Base-by-base conservation (phyloP, 257 asterid genomes). In the Fraxinus americana region DNA sequence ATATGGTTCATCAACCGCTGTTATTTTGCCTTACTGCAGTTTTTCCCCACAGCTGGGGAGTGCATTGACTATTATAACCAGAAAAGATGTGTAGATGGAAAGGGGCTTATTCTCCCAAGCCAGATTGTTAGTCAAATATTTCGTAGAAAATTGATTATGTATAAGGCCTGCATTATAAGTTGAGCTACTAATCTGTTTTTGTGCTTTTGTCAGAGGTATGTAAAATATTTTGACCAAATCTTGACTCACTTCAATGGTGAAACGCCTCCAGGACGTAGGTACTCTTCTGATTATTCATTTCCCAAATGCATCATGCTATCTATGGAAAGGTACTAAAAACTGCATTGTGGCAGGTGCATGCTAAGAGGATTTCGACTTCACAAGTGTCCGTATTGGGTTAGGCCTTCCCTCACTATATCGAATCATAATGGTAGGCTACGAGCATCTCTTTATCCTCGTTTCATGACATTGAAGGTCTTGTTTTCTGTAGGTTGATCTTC, bases 211-310 rank as follows among this genome's bases (percentile, higher is more conserved):
- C 79, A 95, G 99, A 91, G 99, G 85, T 95, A 91, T 70, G 99
- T 95, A 84, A 90, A 95, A 80, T 95, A 93, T 83, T 95, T 91
- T 75, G 98, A 91, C 84, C 88, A 82, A 75, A 86, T 89, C 77
- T 73, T 88, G 90, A 79, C 75, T 25, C 84, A 88, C 69, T 91
- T 88, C 88, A 87, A 88, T 78, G 97, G 98, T 65, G 99, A 91
- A 88, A 83, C 88, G 48, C 98, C 97, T 50, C 84, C 96, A 70
- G 98, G 97, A 83, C 99, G 98, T 87, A 95, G 99, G 99, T 95
- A 95, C 93, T 85, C 85, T 82, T 85, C 90, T 82, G 78, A 79
- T 78, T 52, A 80, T 71, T 75, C 73, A 74, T 83, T 86, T 79
- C 72, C 77, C 78, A 75, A 75, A 74, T 83, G 74, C 79, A 78